These are phyloP conservation scores for Pestalotiopsis sp. DNA, from an alignment of 2,329 filamentous ascomycete species.

Conservation along the genomic window DNA sequence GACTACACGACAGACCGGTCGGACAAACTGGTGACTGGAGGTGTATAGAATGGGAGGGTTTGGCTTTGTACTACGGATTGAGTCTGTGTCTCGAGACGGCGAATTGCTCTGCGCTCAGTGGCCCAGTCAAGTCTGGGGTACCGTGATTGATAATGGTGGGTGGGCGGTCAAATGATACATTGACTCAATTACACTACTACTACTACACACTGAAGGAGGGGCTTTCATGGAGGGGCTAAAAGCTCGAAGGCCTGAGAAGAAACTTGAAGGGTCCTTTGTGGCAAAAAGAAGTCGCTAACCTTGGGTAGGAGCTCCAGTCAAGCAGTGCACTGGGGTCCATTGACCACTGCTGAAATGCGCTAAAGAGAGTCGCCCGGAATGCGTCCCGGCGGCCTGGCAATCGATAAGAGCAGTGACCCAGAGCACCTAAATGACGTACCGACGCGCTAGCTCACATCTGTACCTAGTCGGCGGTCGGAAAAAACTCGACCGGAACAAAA, in stretches of 20 bases:
- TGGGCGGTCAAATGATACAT: not conserved
- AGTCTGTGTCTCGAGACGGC: not conserved
- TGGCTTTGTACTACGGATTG: not conserved
- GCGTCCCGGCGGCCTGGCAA: not conserved
- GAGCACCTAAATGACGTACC: not conserved
- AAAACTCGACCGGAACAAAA: conserved; percentile 1
- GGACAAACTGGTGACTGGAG: not conserved
- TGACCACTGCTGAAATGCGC: not conserved
- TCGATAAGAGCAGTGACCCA: conserved; percentile 1
- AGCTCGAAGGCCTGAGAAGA: not conserved
- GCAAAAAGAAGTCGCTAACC: not conserved
- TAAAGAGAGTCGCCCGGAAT: not conserved
- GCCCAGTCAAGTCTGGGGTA: not conserved
- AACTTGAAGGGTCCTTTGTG: not conserved
- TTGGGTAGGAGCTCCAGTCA: not conserved
- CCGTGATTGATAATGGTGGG: not conserved
- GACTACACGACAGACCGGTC: not conserved
- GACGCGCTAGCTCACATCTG: not conserved
- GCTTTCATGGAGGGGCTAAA: not conserved
- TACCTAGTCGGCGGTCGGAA: not conserved
- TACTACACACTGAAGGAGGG: not conserved
- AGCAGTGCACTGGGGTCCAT: not conserved
- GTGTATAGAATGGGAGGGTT: not conserved
- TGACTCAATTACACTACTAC: not conserved
- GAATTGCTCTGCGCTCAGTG: not conserved